Base-by-base conservation (phyloP, 2,329 filamentous ascomycete species). In the Scedosporium aurantiacum region DNA sequence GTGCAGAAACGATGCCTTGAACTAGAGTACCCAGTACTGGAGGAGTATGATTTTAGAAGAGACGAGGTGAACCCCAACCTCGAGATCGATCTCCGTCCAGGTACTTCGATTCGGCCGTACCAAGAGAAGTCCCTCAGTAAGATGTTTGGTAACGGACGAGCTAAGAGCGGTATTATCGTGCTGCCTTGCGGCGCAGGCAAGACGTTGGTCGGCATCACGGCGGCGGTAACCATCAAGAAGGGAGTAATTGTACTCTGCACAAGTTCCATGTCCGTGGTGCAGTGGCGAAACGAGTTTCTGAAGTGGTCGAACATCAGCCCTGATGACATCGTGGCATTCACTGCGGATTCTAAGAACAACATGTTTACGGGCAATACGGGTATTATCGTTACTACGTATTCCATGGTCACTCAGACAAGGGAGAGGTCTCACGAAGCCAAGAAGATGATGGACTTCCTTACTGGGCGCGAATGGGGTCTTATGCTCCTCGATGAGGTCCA, bases 401-500 rank as follows among this genome's bases (percentile, higher is more conserved):
- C 91, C 63, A 99, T 99, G 94, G 91, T 99, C n/a, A 96, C 91
- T 7, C 90, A 94, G 69, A 91, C 88, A 14, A 83, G 91, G 58
- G 88, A 90, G 63, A 83, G 93, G 63, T 93, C 94, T 1, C 87
- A 97, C 71, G 93, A 99, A 71, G 90, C 93, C 2, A 86, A 94
- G 70, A 95, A 96, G 77, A 96, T 97, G 85, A 97, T 99, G 91
- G 87, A 94, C 64, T 97, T 96, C 71, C 82, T 99, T 64, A 87
- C 86, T 18, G 82, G 82, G 3, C 86, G 92, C 65, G 94, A 99
- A 80, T 99, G 94, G 94, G 94, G 94, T 68, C 78, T 99, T 63
- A 95, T 99, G 87, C 87, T 99, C 62, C 81, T 97, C 8, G 94
- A 99, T 69, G 94, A 99, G 75, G 94, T 99, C 54, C 94, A 99